A percentile compares a stretch with the other conserved stretches of the same genome.
Evolutionary conservation across 1,284 basidiomycete genomes (phyloP).

Genomic region (Irpex rosettiformis): DNA sequence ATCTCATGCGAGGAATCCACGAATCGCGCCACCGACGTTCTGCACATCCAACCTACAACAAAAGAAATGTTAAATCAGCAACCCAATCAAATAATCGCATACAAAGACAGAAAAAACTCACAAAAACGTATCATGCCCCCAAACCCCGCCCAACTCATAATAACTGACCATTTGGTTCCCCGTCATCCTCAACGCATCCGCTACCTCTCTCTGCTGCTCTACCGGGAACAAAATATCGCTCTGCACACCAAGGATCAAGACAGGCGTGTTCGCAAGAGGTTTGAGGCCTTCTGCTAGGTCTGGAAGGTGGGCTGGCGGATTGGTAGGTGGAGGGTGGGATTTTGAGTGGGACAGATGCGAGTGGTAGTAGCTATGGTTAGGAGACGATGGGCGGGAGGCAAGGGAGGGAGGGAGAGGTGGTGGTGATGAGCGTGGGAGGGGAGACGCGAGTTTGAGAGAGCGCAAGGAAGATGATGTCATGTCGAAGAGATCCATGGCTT

Average conservation of each 20-base stretch:
- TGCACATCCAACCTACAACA: slow-evolving; percentile 60
- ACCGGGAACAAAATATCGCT: slow-evolving; percentile 97
- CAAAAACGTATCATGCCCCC: slow-evolving; percentile 98
- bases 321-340: slow-evolving; percentile 65
- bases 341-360: slow-evolving; percentile 54
- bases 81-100: neutral
- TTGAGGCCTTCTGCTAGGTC: slow-evolving; percentile 82
- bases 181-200: slow-evolving; percentile 86
- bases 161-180: slow-evolving; percentile 90
- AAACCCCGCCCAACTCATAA: slow-evolving; percentile 97
- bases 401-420: slow-evolving; percentile 26
- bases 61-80: neutral
- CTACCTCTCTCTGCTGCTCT: slow-evolving; percentile 95
- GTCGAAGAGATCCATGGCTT: slow-evolving; percentile 99
- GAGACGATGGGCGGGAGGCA: slow-evolving; percentile 25
- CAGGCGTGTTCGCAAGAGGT: slow-evolving; percentile 77
- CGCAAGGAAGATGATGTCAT: slow-evolving; percentile 81
- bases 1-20: slow-evolving; percentile 62
- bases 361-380: slow-evolving; percentile 25
- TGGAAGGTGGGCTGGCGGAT: slow-evolving; percentile 73
- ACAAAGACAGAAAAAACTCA: too few relatives aligned
- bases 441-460: slow-evolving; percentile 53
- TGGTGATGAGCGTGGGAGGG: slow-evolving; percentile 24
- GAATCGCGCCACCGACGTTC: slow-evolving; percentile 76
- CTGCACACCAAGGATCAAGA: slow-evolving; percentile 91